Evolutionary conservation across 805 yeast species (phyloP), one percentile per base, ranked within the genome.

Genomic region (Torulaspora franciscae): DNA sequence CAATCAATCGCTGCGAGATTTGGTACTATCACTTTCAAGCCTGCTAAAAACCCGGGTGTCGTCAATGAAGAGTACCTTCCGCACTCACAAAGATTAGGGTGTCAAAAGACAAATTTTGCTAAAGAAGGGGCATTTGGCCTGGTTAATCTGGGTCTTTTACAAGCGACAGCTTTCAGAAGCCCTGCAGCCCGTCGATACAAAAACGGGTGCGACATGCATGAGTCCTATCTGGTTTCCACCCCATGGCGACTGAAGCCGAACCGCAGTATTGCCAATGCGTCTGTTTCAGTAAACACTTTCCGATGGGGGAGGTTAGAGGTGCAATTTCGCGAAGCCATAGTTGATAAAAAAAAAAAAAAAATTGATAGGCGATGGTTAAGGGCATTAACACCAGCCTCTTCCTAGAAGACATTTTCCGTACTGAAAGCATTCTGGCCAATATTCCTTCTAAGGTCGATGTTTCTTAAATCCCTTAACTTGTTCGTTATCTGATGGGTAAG

Each of bases 361-460:
- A 27, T 38, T n/a, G 37, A 23, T 23, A n/a, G 22, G 22, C 33
- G 33, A 30, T 15, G 4, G 19, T 15, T 6, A 13, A 9, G 10
- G 23, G 10, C 17, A 6, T 14, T 22, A 43, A 43, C 23, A 25
- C 42, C 46, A 43, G 42, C 46, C 42, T 29, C 34, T 28, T 37
- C 34, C 19, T 40, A 32, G 27, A 14, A n/a, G 19, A 13, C 17
- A 25, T n/a, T 13, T 24, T 30, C 43, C 43, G 45, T 37, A 10
- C 48, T 17, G 41, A 59, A 59, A 38, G 56, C 57, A 37, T 61
- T 62, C 37, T 61, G 62, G 24, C 66, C 67, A 25, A 62, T 44
- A 37, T 58, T 56, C 35, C 62, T 58, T 35, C 63, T 56, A 17
- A 63, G 49, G 17, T 62, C 62, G 15, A 46, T 49, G 22, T 53